Percentiles rank a stretch among this genome's conserved stretches.
These are phyloP conservation scores for Syncephalastrum sp. DNA, from an alignment of 371 early-diverging fungal genomes.

Conservation along the genomic window DNA sequence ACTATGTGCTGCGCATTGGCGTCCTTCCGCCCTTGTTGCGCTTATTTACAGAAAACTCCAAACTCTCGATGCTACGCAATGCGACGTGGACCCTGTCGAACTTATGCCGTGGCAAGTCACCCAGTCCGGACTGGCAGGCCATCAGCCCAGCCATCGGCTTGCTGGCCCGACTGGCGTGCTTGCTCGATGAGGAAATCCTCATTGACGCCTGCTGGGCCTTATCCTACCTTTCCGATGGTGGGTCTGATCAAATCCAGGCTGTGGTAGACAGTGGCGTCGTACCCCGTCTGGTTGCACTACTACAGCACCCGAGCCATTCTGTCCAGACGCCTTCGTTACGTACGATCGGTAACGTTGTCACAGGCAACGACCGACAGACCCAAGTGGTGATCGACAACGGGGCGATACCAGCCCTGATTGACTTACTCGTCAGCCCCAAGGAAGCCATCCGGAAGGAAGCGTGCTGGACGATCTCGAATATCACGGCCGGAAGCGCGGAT, in stretches of 20 bases:
- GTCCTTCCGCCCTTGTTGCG: conserved; percentile 82
- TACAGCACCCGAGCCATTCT: conserved; percentile 79
- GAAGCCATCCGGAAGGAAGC: conserved; percentile 99
- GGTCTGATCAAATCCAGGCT: conserved; percentile 93
- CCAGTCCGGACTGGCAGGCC: conserved; percentile 89
- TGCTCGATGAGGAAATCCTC: conserved; percentile 94
- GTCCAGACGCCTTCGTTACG: conserved; percentile 99
- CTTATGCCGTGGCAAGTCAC: conserved; percentile 98
- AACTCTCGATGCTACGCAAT: conserved; percentile 95
- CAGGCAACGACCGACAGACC: conserved; percentile 98
- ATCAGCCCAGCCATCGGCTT: conserved; percentile 87
- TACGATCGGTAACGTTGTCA: conserved; percentile 99
- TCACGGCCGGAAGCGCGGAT: conserved; percentile 98
- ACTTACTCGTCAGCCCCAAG: conserved; percentile 82
- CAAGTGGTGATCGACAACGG: conserved; percentile 94
- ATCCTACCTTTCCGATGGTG: conserved; percentile 97
- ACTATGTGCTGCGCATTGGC: conserved; percentile 86
- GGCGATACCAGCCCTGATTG: conserved; percentile 79
- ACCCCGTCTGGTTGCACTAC: conserved; percentile 90
- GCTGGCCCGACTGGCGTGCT: conserved; percentile 86
- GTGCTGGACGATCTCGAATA: conserved; percentile 99
- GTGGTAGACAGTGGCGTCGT: conserved; percentile 96
- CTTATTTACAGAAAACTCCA: conserved; percentile 85
- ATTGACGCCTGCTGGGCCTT: conserved; percentile 99
- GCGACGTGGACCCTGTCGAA: conserved; percentile 99